phyloP scores from a whole-genome alignment of 23 red algal genomes.

The Gracilaria gracilis region DNA sequence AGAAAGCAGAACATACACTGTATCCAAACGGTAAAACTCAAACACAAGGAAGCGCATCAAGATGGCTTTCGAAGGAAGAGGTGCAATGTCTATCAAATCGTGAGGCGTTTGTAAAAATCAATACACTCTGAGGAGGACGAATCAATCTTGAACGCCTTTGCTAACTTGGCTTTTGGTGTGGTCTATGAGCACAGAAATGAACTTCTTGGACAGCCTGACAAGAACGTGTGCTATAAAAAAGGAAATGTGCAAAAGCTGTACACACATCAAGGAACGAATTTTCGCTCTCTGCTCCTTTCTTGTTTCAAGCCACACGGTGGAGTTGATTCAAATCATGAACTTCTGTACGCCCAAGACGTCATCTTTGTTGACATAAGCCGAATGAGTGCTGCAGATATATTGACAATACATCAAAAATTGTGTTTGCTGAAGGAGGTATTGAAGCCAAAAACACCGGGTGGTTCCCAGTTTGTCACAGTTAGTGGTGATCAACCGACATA shows the following conservation, averaged over 20 bases:
- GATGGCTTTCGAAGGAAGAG: too few relatives aligned
- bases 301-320: constrained; percentile 39
- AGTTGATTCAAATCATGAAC: neutral
- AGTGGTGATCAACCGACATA: constrained; percentile 30
- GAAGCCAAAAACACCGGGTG: neutral
- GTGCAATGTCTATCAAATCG: neutral
- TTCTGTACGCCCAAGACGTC: constrained; percentile 8
- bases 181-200: neutral
- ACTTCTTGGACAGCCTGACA: neutral
- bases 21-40: neutral
- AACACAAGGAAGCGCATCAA: too few relatives aligned
- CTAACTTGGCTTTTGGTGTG: neutral
- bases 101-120: neutral
- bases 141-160: constrained; percentile 7
- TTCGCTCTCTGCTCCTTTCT: constrained; percentile 21
- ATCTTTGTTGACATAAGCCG: constrained; percentile 19
- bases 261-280: constrained; percentile 14
- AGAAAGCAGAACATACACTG: neutral
- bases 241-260: neutral
- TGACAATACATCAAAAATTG: constrained; percentile 36
- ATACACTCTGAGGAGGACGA: constrained; percentile 8
- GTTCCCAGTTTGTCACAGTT: neutral
- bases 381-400: constrained; percentile 25
- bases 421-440: neutral
- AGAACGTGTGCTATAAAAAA: neutral